Percentiles rank a stretch among this genome's conserved stretches.
These are phyloP conservation scores for Calonectria ilicicola DNA, from an alignment of 2,329 filamentous ascomycete species.

Conservation along the genomic window DNA sequence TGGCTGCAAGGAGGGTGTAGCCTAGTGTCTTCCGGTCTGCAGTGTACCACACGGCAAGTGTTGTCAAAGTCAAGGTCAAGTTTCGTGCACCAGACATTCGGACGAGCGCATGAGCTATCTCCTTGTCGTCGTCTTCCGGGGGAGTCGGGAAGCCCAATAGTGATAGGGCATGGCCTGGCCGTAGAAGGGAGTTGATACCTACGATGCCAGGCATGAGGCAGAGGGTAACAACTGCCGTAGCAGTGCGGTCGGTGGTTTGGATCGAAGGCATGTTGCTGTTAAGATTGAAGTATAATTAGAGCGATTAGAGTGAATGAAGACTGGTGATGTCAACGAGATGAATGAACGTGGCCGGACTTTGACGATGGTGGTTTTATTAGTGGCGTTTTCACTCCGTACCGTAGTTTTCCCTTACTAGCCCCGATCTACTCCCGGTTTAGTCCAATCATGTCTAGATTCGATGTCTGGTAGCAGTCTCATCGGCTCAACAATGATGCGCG, in stretches of 20 bases:
- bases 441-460: background rate
- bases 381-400: background rate
- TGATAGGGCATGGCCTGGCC: background rate
- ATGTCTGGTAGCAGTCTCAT: background rate
- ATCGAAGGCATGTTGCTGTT: background rate
- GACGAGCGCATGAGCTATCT: background rate
- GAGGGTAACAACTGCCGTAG: background rate
- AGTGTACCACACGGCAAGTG: background rate
- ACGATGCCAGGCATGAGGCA: constrained; percentile 10
- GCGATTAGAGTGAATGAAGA: background rate
- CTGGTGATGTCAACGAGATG: background rate
- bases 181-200: constrained; percentile 10
- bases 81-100: constrained; percentile 7
- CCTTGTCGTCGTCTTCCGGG: background rate
- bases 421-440: background rate
- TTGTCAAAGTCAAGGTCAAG: background rate
- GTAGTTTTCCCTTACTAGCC: background rate
- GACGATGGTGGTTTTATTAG: background rate
- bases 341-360: background rate
- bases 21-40: constrained; percentile 9
- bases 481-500: background rate
- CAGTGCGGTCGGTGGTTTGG: background rate
- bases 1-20: background rate
- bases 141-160: constrained; percentile 7
- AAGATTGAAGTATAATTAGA: background rate